Base-by-base conservation (phyloP, 2,329 filamentous ascomycete genomes). In the Epichloe sibirici region DNA sequence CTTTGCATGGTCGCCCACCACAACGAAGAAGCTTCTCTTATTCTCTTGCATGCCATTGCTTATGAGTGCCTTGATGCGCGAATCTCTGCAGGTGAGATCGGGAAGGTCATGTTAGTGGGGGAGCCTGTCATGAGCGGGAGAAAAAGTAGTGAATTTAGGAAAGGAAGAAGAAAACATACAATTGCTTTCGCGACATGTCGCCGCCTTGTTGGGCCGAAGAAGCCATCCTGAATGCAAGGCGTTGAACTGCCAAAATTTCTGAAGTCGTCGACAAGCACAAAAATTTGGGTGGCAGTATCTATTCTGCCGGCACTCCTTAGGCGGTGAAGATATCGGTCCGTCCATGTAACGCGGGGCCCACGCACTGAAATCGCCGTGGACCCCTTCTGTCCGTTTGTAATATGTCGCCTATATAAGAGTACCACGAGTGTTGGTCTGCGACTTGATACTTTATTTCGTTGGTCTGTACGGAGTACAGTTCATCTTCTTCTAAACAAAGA, bases 21-120 rank as follows among this genome's bases (percentile, higher is more conserved):
- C 84, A 53, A 98, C 88, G 70, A 98, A 94, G 75, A 98, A 96
- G 73, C 88, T 95, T 69, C 93, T 82, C 75, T 97, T 97, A 80
- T 95, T 96, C 69, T 96, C 90, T 69, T 88, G 88, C 56, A 90
- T 77, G 59, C 87, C 86, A 86, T 95, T 96, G 67, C 85, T 82
- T 65, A 96, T 91, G 62, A 96, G 82, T 69, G 90, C 85, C 55
- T 86, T 87, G 63, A 96, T 95, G 69, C 90, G 87, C 72, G 87
- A 86, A 71, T 95, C 90, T 65, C 88, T 90, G 5, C 2, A 43
- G 28, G 57, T 4, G 23, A 3, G 35, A 23, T 31, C 9, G 28
- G 28, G 28, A 31, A 31, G 28, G 28, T 31, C 28, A 31, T 31
- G 28, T 31, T 31, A 31, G 28, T 31, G 28, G 28, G 28, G 28